Base-by-base conservation (phyloP, 2,329 filamentous ascomycete genomes). In the Clonostachys solani region DNA sequence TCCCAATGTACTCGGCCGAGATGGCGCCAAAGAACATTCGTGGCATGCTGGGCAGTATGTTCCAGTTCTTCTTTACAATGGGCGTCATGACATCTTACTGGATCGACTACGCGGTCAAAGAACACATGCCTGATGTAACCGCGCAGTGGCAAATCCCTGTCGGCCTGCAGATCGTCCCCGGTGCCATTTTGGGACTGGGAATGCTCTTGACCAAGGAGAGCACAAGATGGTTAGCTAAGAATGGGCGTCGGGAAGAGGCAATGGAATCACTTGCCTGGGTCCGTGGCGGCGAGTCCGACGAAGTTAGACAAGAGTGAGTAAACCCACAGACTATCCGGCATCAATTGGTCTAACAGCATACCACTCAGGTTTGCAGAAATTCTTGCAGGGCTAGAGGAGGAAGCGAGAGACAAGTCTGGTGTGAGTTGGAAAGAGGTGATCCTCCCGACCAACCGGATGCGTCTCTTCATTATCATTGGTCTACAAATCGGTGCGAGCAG, bases 71-170 rank as follows among this genome's bases (percentile, higher is more conserved):
- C 55, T 69, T 71, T 50, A 70, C 68, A 6, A 58, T 69, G 6
- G 71, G 70, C n/a, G 67, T 69, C 17, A 63, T 71, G 50, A 65
- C 63, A 6, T 61, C 60, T 35, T 69, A 73, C 56, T 71, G 71
- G 64, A 54, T 77, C 19, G 72, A 74, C 49, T 77, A 77, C 46
- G 75, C 63, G 6, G 73, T 74, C 6, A 53, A 58, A 3, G 60
- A 64, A 37, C 63, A 72, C 44, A 57, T 77, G 19, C 49, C 58
- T 0, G 40, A 58, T 2, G 62, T 60, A 1, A 71, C 71, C 0
- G 58, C 55, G 10, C 75, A 78, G 54, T 78, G 75, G 75, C 74
- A 75, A 49, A 68, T 78, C n/a, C 71, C 75, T 7, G 65, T 73
- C 5, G 67, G 64, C 2, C 58, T 76, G n/a, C 71, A 78, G 53